Percentiles rank a stretch among this genome's conserved stretches.
Evolutionary conservation across 345 rosid genomes (phyloP).

Genomic region (Schrenkiella parvula): DNA sequence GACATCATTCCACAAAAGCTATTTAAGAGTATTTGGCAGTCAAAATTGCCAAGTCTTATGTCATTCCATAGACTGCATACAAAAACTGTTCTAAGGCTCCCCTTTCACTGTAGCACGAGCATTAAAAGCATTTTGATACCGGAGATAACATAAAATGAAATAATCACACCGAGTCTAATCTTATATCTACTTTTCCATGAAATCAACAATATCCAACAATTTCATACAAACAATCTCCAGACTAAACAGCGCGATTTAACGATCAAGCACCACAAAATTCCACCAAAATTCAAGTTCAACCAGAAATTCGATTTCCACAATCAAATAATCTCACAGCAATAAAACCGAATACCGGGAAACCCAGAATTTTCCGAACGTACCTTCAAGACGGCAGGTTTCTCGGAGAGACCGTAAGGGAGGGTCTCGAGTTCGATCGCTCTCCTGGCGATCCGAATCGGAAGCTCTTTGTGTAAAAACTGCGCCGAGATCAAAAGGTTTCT

Average conservation of each 20-base stretch:
- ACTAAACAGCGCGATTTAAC: not conserved
- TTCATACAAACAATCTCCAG: not conserved
- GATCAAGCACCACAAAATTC: not conserved
- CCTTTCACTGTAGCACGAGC: constrained; percentile 8
- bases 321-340: not conserved
- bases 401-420: constrained; percentile 80
- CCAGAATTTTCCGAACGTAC: constrained; percentile 24
- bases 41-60: constrained; percentile 7
- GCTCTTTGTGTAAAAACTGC: constrained; percentile 86
- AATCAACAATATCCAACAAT: constrained; percentile 3
- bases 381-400: constrained; percentile 76
- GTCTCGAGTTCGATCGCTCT: constrained; percentile 75
- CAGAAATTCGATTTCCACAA: not conserved
- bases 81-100: not conserved
- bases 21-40: not conserved
- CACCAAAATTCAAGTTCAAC: not conserved
- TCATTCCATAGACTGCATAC: not conserved
- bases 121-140: not conserved
- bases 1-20: not conserved
- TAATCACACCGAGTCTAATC: not conserved
- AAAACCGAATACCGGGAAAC: not conserved
- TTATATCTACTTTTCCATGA: not conserved
- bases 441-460: constrained; percentile 78
- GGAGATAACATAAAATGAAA: not conserved
- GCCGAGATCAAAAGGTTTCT: constrained; percentile 70